Base-by-base conservation (phyloP, 2,329 filamentous ascomycete species). In the Talaromyces rugulosus region DNA sequence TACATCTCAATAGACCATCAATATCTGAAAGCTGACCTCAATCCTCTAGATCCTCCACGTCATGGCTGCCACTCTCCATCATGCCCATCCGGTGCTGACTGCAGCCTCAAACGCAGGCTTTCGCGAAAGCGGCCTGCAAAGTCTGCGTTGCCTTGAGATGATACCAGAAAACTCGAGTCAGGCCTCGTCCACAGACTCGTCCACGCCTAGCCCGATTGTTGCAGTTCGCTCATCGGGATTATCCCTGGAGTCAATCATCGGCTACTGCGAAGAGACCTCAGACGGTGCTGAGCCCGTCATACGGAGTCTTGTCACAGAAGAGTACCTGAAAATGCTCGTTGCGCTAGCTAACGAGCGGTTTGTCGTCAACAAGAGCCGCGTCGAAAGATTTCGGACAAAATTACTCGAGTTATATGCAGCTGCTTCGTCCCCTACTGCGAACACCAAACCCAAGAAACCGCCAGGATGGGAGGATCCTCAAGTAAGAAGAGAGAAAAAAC, bases 151-250 rank as follows among this genome's bases (percentile, higher is more conserved):
- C 36, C 66, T 80, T 28, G 73, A 77, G 42, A 72, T 72, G 18
- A 62, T 59, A 9, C 55, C 31, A 11, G 52, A 60, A 12, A 55
- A 7, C 56, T n/a, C 23, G 31, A 44, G n/a, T 3, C n/a, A 55
- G 67, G 75, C 27, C 74, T 27, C 50, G 11, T 50, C 60, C 28
- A 28, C 42, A 34, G 56, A 59, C 18, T 11, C 18, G 33, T 34
- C 76, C 50, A 75, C 76, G 12, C 72, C 79, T 23, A 87, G 81
- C 53, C 92, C 92, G 1, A 90, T 96, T 74, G 90, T 97, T 3
- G 94, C 90, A 3, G 86, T 98, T 34, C 87, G 94, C 18, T 93
- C 91, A 5, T 90, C 91, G 74, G 93, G 93, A 0, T 81, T 97
- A 1, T 85, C 86, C 0, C 86, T 97, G 64, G 91, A 96, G 76